Base-by-base conservation (phyloP, 495 filamentous ascomycete species). In the Neohortaea acidophila region DNA sequence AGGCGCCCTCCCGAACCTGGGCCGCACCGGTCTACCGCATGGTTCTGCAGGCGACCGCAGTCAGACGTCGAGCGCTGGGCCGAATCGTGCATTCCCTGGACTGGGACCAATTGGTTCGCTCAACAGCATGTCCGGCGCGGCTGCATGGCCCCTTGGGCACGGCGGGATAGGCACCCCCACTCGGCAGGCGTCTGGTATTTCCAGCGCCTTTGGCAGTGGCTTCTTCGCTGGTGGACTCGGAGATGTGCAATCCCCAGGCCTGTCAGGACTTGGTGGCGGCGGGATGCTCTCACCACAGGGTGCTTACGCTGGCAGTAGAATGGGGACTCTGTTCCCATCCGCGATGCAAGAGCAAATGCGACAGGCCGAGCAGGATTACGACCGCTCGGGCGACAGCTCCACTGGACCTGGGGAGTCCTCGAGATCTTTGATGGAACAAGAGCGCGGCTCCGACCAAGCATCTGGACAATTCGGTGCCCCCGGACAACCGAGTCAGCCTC, bases 301-400 rank as follows among this genome's bases (percentile, higher is more conserved):
- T 12, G 60, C 55, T 10, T 58, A 75, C 21, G 72, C 73, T 43
- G 72, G 67, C 24, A 60, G 61, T 27, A 91, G 84, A 56, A 61
- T 96, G 36, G 80, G 79, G 0, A 85, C 84, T 2, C 66, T 97
- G 26, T 94, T 97, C 52, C 84, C 87, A 11, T 53, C 67, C 7
- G 75, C 78, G 2, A 86, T 91, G 78, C 82, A 89, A 55, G 83
- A 85, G n/a, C 81, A 86, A 52, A 79, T 84, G 68, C 78, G 67
- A 17, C 45, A 52, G 35, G 36, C 33, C 11, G 72, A 75, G 2
- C 35, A 48, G 3, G 39, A 33, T 2, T 20, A 19, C 2, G 44
- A 44, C 21, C 20, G 33, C 14, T 28, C 24, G 2, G 11, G 17
- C 3, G 36, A 44, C n/a, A 22, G 21, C 18, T 31, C 36, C 1